Conservation (phyloP, 805 yeast genomes). For the Wickerhamomyces subpelliculosus region DNA sequence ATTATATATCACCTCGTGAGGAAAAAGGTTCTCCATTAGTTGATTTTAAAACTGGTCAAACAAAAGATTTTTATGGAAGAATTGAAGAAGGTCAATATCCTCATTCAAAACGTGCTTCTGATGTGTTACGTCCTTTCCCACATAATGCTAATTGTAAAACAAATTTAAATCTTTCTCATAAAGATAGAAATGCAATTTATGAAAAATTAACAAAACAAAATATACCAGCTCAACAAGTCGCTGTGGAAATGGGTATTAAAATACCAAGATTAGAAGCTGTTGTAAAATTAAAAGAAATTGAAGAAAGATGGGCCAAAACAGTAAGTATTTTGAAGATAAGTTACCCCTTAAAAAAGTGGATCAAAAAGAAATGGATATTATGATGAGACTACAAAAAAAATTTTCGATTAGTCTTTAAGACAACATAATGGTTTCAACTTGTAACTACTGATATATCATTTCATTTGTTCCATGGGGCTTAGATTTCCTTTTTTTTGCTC, state of each 20-base stretch:
- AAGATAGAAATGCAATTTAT: conserved; percentile 54
- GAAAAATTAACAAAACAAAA: conserved; percentile 47
- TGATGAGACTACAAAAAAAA: conserved; percentile 39
- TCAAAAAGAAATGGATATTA: too few species aligned
- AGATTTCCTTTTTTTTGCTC: neutral
- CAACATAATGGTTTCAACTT: conserved; percentile 47
- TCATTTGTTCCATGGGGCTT: neutral
- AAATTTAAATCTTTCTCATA: conserved; percentile 50
- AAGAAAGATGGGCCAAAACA: conserved; percentile 49
- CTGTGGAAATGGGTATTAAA: conserved; percentile 72
- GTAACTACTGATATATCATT: conserved; percentile 14
- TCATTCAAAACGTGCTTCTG: conserved; percentile 7
- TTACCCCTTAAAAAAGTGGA: too few species aligned
- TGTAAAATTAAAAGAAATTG: conserved; percentile 57
- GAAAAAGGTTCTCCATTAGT: conserved; percentile 35
- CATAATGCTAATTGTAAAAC: conserved; percentile 64
- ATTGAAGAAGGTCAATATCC: conserved; percentile 5
- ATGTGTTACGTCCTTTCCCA: conserved; percentile 72
- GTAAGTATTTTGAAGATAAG: conserved; percentile 39
- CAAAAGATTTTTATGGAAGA: conserved; percentile 17
- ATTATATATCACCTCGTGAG: conserved; percentile 55
- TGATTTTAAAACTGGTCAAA: conserved; percentile 26
- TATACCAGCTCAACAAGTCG: conserved; percentile 61
- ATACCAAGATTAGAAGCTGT: conserved; percentile 89
- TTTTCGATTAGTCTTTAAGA: conserved; percentile 85